Conservation (phyloP, 768 basidiomycete genomes). For the Boletales sp. region DNA sequence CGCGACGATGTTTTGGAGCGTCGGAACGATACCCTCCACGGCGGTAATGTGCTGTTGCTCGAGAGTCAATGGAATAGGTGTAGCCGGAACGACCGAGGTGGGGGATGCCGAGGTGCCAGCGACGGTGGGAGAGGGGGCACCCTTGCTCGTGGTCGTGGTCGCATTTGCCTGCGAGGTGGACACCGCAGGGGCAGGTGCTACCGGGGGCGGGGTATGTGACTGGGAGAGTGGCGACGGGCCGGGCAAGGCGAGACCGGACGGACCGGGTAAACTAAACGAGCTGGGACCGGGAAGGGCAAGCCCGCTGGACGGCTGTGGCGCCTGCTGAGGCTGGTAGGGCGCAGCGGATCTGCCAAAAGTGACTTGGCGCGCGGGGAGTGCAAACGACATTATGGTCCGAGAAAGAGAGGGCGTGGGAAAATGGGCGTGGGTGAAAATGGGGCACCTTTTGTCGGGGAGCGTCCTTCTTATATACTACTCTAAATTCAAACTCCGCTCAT, state of each 20-base stretch:
- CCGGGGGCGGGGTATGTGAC: slow-evolving; percentile 31
- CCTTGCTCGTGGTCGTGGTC: slow-evolving; percentile 29
- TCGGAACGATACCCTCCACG: slow-evolving; percentile 98
- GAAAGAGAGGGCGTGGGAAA: slow-evolving; percentile 27
- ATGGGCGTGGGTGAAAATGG: slow-evolving; percentile 21
- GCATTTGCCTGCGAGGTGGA: slow-evolving; percentile 26
- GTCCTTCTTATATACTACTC: slow-evolving; percentile 25
- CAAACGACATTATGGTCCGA: slow-evolving; percentile 48
- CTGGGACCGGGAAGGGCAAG: slow-evolving; percentile 53
- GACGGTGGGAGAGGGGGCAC: slow-evolving; percentile 37
- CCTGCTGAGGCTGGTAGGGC: slow-evolving; percentile 40
- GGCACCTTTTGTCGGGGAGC: slow-evolving; percentile 10
- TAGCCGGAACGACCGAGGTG: slow-evolving; percentile 52
- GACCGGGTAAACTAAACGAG: slow-evolving; percentile 41
- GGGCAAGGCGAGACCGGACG: slow-evolving; percentile 48
- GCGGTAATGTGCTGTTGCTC: slow-evolving; percentile 95
- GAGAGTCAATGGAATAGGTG: slow-evolving; percentile 72
- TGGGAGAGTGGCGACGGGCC: slow-evolving; percentile 55
- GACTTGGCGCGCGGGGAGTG: slow-evolving; percentile 74
- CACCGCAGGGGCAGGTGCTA: slow-evolving; percentile 5
- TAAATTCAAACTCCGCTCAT: slow-evolving; percentile 29
- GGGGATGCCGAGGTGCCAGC: slow-evolving; percentile 61
- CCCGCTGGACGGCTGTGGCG: slow-evolving; percentile 44
- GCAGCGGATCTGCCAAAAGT: slow-evolving; percentile 68
- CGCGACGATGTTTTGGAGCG: slow-evolving; percentile 98